Base-by-base conservation (phyloP, 305 asterid genomes). In the Ajuga reptans region DNA sequence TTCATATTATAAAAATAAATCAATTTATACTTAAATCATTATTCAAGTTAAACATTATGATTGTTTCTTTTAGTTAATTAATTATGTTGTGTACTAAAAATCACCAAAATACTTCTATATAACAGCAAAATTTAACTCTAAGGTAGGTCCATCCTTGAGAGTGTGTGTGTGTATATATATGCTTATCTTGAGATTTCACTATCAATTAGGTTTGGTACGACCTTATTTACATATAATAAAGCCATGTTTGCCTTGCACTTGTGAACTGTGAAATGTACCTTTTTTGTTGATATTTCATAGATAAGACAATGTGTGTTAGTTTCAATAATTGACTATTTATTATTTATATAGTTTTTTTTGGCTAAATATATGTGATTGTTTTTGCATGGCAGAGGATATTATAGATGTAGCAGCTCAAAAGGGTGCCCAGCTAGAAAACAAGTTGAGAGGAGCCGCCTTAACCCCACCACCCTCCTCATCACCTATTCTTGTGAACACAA, bases 371-470 rank as follows among this genome's bases (percentile, higher is more conserved):
- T 74, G 67, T 43, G 63, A 10, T 57, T 62, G 10, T 39, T 9
- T 54, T 64, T 72, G 77, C 77, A 77, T 81, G 78, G 67, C 86
- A 90, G 97, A 77, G 97, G 89, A 74, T 90, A 90, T 73, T 90
- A 90, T 76, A 72, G 93, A 65, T 90, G 97, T 54, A 90, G 97
- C 76, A 86, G 93, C 72, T 85, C 95, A 29, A 90, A 86, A 78
- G 94, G 95, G 0, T 90, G 97, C 74, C 91, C 94, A 4, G 89
- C 93, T 6, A 90, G 90, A 78, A 90, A 90, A 77, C 97, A 90
- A 84, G 97, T 90, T 1, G 97, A 90, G 71, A 77, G 95, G 65
- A 86, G 89, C 83, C 87, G 83, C 78, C 84, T 75, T 21, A 90
- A 90, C 80, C 95, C 95, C 80, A 84, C 95, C 82, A 77, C 71